Conservation (phyloP, 768 basidiomycete genomes). For the Hygrophoropsis aurantiaca region DNA sequence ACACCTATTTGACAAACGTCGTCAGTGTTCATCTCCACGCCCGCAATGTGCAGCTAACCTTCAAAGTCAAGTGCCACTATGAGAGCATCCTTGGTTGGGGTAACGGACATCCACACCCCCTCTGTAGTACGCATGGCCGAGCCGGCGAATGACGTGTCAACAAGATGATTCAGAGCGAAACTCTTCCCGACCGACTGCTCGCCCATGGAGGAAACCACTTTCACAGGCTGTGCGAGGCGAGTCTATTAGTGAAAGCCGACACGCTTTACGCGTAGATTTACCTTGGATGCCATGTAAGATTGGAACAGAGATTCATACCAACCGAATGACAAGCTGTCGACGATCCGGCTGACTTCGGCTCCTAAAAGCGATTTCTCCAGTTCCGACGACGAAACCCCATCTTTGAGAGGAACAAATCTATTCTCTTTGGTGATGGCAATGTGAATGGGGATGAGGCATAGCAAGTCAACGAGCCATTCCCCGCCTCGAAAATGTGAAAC, state of each 20-base stretch:
- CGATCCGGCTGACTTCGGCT: slow-evolving; percentile 57
- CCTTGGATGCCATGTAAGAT: slow-evolving; percentile 61
- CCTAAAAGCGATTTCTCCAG: slow-evolving; percentile 55
- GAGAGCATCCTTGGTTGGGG: slow-evolving; percentile 53
- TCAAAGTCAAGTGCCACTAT: slow-evolving; percentile 66
- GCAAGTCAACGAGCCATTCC: slow-evolving; percentile 61
- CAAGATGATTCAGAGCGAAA: slow-evolving; percentile 58
- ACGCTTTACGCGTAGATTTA: slow-evolving; percentile 11
- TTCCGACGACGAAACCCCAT: slow-evolving; percentile 50
- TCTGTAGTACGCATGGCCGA: slow-evolving; percentile 68
- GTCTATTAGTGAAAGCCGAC: neutral
- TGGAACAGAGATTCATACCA: slow-evolving; percentile 68
- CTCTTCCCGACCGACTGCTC: slow-evolving; percentile 68
- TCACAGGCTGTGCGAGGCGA: slow-evolving; percentile 46
- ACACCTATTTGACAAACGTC: slow-evolving; percentile 38
- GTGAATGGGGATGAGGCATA: slow-evolving; percentile 66
- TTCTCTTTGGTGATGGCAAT: slow-evolving; percentile 61
- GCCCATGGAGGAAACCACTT: slow-evolving; percentile 68
- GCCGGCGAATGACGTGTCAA: slow-evolving; percentile 65
- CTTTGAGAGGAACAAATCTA: slow-evolving; percentile 59
- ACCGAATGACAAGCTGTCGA: slow-evolving; percentile 54
- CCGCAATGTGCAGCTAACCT: slow-evolving; percentile 36
- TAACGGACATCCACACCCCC: slow-evolving; percentile 69
- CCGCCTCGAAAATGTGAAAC: slow-evolving; percentile 46
- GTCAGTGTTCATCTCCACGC: neutral